Base-by-base conservation (phyloP, 2,329 filamentous ascomycete species). In the Exophiala viscosa region DNA sequence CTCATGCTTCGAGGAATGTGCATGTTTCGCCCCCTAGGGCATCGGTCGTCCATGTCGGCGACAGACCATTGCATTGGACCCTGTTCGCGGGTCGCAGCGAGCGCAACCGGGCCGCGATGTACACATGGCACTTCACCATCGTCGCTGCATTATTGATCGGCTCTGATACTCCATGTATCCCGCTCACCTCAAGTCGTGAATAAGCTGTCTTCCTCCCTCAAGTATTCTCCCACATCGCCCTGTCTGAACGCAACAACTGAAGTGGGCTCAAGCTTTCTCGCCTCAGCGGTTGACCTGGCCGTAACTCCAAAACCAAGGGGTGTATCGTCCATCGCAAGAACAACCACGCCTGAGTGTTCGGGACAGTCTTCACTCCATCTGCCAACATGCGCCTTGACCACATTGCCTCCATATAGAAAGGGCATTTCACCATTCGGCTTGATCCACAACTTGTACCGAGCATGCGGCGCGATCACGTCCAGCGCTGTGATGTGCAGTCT, bases 371-470 rank as follows among this genome's bases (percentile, higher is more conserved):
- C 90, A 36, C 84, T 88, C 85, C 88, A 92, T 57, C 90, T 76
- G 15, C 89, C 89, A 14, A 93, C 82, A 69, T 90, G 87, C 31
- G 86, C 87, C 70, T 89, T 89, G 62, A 95, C 83, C 47, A 95
- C 79, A 70, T 97, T 91, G 52, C 89, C 88, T 48, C 93, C 93
- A 72, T 97, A 99, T 42, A 99, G 75, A 70, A 95, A 97, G 1
- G 93, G 92, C 90, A 96, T 96, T 66, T 95, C 91, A 62, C 93
- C 93, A 73, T 97, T 97, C 54, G 85, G 82, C 73, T 95, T 95
- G 62, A 99, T 86, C 90, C 91, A 97, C 63, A 97, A 85, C 82
- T 97, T 97, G 75, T 96, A 95, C 54, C 93, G 80, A 40, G 92
- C 92, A 70, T 96, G 90, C 60, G 89, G 86, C 52, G 91, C 88